A percentile compares a stretch with the other conserved stretches of the same genome.
Conservation (phyloP, 2,329 filamentous ascomycete genomes). For the Ophiostoma angusticollis region DNA sequence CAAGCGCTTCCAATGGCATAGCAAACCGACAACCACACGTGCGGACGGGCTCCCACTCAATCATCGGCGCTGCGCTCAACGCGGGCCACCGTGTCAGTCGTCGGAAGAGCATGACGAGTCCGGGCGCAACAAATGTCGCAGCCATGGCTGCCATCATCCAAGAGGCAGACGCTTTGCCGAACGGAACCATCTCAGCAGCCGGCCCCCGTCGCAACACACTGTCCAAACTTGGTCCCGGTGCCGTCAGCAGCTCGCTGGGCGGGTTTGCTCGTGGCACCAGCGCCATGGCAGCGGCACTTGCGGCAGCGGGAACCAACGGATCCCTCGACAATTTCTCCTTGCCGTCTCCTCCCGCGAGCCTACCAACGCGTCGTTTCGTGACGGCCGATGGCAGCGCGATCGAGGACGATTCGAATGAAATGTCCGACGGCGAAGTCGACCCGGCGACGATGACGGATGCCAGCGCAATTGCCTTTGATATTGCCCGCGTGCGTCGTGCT, state of each 20-base stretch:
- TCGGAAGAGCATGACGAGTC: conserved; percentile 82
- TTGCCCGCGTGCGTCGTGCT: conserved; percentile 45
- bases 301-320: conserved; percentile 4
- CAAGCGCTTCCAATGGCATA: conserved; percentile 45
- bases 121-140: conserved; percentile 56
- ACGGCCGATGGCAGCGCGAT: conserved; percentile 45
- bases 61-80: conserved; percentile 56
- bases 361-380: conserved; percentile 46
- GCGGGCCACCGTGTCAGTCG: conserved; percentile 75
- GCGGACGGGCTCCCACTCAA: conserved; percentile 69
- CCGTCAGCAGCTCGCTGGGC: conserved; percentile 17
- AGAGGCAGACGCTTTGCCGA: conserved; percentile 47
- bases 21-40: conserved; percentile 49
- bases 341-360: conserved; percentile 53
- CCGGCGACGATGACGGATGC: background rate
- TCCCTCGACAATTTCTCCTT: conserved; percentile 43
- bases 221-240: conserved; percentile 48
- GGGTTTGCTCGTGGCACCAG: background rate
- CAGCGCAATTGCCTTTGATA: conserved; percentile 25
- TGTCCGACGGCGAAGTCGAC: conserved; percentile 36
- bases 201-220: conserved; percentile 53
- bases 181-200: conserved; percentile 45
- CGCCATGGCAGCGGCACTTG: conserved; percentile 12
- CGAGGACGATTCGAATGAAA: conserved; percentile 53
- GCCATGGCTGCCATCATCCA: conserved; percentile 62